Base-by-base conservation (phyloP, 1,284 basidiomycete species). In the Schizophyllum commune region DNA sequence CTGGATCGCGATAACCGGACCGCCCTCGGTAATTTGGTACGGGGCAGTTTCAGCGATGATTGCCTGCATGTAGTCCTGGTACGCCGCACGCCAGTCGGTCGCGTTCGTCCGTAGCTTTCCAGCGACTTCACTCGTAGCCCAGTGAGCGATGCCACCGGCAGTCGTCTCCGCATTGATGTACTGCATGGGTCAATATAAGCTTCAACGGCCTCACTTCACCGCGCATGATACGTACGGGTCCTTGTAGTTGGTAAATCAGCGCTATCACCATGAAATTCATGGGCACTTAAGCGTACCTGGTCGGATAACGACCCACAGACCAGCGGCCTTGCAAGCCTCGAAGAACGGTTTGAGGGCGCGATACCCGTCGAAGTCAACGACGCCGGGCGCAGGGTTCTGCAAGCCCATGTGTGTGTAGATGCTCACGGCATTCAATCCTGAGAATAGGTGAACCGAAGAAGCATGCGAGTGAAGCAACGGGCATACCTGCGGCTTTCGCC, bases 101-200 rank as follows among this genome's bases (percentile, higher is more conserved):
- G 80, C 84, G 65, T 89, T 88, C 47, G 86, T 90, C 7, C 91
- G 80, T 20, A 92, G 75, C 53, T 75, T 75, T 1, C 86, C 87
- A 4, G 83, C 79, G 15, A 90, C 82, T 66, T 86, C 80, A 11
- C 83, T 80, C 1, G 88, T 90, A 15, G 83, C 77, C 91, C 91
- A 92, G 63, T 89, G 88, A 0, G 90, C 82, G 63, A 92, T 84
- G 1, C 91, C 91, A 20, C 91, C 91, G 1, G 88, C 89, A 0
- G 87, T 86, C 0, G 89, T 91, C 71, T 94, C 91, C 0, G 89
- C 88, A 65, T 90, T 91, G 74, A 92, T 92, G 70, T 92, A 87
- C 71, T 74, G 64, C 5, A 21, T 11, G 17, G 53, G 5, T 59
- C 17, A 57, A 52, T 17, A 13, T 33, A 19, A 59, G 13, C 33